Conservation (phyloP, 73 alveolate species). For the Tetrahymena thermophila region DNA sequence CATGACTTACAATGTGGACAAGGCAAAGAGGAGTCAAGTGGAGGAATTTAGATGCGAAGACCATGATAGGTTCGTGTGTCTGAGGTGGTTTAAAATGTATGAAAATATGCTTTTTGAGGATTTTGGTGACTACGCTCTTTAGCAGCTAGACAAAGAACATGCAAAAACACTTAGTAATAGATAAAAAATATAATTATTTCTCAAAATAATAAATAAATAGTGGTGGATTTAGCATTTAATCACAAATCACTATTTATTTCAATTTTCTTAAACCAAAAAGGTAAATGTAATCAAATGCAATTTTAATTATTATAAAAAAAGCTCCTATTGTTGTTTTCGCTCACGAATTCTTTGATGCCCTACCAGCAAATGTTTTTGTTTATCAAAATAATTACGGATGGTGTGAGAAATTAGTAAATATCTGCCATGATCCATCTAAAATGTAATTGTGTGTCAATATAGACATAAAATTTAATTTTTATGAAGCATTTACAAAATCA, state of each 20-base stretch:
- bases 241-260: not conserved
- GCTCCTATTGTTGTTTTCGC: conserved; percentile 73
- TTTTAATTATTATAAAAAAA: not conserved
- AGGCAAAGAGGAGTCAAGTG: conserved; percentile 9
- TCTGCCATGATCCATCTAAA: conserved; percentile 2
- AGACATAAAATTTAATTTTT: too few relatives aligned
- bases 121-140: not conserved
- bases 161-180: not conserved
- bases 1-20: conserved; percentile 22
- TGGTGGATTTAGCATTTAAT: not conserved
- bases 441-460: not conserved
- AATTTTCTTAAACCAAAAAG: not conserved
- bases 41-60: conserved; percentile 28
- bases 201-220: too few relatives aligned
- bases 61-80: conserved; percentile 14
- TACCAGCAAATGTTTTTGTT: conserved; percentile 66
- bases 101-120: conserved; percentile 28
- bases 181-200: not conserved
- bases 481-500: too few relatives aligned
- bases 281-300: conserved; percentile 1
- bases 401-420: conserved; percentile 58
- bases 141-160: not conserved
- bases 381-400: conserved; percentile 43
- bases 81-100: conserved; percentile 39
- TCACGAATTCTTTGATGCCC: conserved; percentile 88